Evolutionary conservation across 2,329 filamentous ascomycete species (phyloP).

Genomic region (Chrysoporthe puriensis): DNA sequence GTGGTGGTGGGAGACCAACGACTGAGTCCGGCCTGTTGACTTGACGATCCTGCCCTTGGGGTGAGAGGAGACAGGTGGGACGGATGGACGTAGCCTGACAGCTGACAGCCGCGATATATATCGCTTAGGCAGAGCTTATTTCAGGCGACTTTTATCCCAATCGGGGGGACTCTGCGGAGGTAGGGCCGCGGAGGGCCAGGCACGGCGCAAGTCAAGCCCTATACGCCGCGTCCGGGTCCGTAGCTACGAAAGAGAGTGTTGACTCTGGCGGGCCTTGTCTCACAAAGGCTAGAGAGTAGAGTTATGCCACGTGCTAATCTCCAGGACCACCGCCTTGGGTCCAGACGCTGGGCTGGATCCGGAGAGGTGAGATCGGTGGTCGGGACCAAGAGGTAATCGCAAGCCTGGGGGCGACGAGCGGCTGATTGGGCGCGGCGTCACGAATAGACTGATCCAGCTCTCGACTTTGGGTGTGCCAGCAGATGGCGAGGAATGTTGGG

Average conservation of each 20-base stretch:
- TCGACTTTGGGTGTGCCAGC: conserved; percentile 9
- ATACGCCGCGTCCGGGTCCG: background rate
- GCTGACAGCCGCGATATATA: conserved; percentile 25
- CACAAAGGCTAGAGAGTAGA: conserved; percentile 1
- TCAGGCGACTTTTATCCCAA: background rate
- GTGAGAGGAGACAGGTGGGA: background rate
- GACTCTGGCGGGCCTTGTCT: background rate
- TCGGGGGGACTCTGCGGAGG: conserved; percentile 18
- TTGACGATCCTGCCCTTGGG: conserved; percentile 8
- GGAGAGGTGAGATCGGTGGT: conserved; percentile 21
- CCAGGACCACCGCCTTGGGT: conserved; percentile 16
- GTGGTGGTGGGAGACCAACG: conserved; percentile 6
- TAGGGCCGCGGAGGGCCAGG: conserved; percentile 11
- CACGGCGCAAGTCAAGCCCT: background rate
- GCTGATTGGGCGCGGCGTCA: conserved; percentile 20
- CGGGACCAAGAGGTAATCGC: conserved; percentile 15
- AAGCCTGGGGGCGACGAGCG: conserved; percentile 7
- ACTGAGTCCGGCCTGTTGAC: conserved; percentile 2
- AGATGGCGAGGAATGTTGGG: conserved; percentile 26
- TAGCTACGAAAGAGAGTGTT: background rate
- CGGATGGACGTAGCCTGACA: conserved; percentile 3
- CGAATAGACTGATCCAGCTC: conserved; percentile 3
- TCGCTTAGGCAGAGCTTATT: conserved; percentile 8
- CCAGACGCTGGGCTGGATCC: conserved; percentile 15
- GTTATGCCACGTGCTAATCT: conserved; percentile 20